Evolutionary conservation across 2,329 filamentous ascomycete species (phyloP).

Genomic region (Hirsutella rhossiliensis): DNA sequence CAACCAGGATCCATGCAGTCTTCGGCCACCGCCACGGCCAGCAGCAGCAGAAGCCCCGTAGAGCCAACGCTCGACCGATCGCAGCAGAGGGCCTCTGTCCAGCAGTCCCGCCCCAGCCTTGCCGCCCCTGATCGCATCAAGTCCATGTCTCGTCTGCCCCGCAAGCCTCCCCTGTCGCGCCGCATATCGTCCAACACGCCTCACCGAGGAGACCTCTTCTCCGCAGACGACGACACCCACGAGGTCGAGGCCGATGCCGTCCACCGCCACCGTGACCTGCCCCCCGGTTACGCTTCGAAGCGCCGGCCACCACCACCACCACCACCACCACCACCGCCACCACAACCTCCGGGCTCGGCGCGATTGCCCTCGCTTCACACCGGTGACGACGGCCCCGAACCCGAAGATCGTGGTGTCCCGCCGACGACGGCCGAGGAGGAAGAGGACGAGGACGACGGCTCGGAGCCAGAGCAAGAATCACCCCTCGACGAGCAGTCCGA

Average conservation of each 20-base stretch:
- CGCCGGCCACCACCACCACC: constrained; percentile 15
- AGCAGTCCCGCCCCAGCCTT: constrained; percentile 24
- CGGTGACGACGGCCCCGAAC: constrained; percentile 11
- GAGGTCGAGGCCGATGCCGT: constrained; percentile 64
- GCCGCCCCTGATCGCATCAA: constrained; percentile 35
- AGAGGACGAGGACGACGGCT: constrained; percentile 11
- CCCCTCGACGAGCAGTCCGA: constrained; percentile 36
- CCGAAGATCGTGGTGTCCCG: constrained; percentile 5
- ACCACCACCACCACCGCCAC: too few relatives aligned
- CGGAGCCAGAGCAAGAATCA: constrained; percentile 24
- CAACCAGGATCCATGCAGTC: constrained; percentile 8
- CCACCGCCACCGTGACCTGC: constrained; percentile 26
- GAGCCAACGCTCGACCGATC: constrained; percentile 24
- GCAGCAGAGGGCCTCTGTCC: constrained; percentile 16
- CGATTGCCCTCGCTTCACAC: constrained; percentile 28
- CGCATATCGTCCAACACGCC: constrained; percentile 68
- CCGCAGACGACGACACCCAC: constrained; percentile 73
- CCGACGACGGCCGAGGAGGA: constrained; percentile 6
- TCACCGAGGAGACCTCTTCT: constrained; percentile 76
- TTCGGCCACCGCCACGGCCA: constrained; percentile 7
- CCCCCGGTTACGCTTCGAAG: constrained; percentile 17
- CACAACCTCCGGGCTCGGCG: constrained; percentile 21
- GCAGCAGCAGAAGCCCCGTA: constrained; percentile 18
- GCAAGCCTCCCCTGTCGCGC: constrained; percentile 62
- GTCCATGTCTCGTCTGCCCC: constrained; percentile 33